phyloP scores from a whole-genome alignment of 306 rosid genomes.

The Sphenostylis stenocarpa region DNA sequence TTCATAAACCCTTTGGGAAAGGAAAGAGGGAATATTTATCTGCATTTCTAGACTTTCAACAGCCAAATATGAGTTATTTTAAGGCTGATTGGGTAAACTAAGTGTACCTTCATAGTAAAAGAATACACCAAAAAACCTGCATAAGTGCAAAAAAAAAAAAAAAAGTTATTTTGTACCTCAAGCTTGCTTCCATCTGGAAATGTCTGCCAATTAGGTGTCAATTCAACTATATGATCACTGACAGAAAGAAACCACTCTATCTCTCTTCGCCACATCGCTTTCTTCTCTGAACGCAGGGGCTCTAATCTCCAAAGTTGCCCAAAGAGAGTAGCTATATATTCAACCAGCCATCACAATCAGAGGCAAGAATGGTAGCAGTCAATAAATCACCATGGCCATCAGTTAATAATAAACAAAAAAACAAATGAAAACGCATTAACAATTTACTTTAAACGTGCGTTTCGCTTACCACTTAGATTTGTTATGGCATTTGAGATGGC shows the following conservation, averaged over 20 bases:
- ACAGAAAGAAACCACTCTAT: slow-evolving; percentile 86
- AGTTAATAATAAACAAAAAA: neutral
- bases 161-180: slow-evolving; percentile 52
- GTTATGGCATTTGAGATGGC: slow-evolving; percentile 94
- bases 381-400: neutral
- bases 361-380: neutral
- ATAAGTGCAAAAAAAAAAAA: neutral
- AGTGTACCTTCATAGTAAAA: neutral
- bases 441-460: neutral
- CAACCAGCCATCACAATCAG: slow-evolving; percentile 1
- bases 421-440: neutral
- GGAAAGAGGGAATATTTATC: neutral
- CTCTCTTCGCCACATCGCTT: slow-evolving; percentile 87
- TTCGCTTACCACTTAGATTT: slow-evolving; percentile 73
- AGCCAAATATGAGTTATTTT: neutral
- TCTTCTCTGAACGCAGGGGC: slow-evolving; percentile 64
- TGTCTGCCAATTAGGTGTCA: slow-evolving; percentile 79
- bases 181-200: slow-evolving; percentile 84
- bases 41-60: neutral
- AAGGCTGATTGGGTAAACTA: neutral
- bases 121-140: neutral
- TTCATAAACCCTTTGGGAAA: neutral
- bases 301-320: slow-evolving; percentile 92
- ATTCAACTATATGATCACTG: slow-evolving; percentile 83
- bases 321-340: slow-evolving; percentile 67